Percentiles rank a stretch among this genome's conserved stretches.
Evolutionary conservation across 306 rosid species (phyloP).

Genomic region (Rosa multiflora): DNA sequence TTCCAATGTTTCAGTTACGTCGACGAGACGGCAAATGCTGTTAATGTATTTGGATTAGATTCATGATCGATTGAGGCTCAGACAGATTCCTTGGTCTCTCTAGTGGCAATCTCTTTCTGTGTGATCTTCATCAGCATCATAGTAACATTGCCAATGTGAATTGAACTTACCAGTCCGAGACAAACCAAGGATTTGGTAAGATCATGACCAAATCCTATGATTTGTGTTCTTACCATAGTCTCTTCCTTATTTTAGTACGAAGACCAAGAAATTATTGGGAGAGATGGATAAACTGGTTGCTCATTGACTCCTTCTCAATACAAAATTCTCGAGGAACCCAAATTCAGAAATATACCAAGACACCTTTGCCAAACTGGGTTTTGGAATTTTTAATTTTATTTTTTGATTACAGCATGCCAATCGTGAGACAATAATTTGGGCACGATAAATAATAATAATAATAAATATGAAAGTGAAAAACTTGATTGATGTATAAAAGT

Average conservation of each 20-base stretch:
- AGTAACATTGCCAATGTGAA: not conserved
- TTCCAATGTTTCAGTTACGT: conserved; percentile 9
- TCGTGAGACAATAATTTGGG: no score
- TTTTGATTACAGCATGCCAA: no score
- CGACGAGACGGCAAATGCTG: not conserved
- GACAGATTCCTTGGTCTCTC: not conserved
- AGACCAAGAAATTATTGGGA: no score
- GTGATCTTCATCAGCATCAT: not conserved
- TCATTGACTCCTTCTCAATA: no score
- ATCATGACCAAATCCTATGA: not conserved
- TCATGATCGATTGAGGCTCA: not conserved
- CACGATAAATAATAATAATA: no score
- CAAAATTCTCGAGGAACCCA: no score
- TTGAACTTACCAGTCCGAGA: not conserved
- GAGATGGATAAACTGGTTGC: no score
- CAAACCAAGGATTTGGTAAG: not conserved
- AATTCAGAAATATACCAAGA: no score
- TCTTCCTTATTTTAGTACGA: not conserved
- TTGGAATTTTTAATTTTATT: no score
- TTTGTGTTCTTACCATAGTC: not conserved
- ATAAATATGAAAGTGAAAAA: no score
- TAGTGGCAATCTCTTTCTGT: not conserved
- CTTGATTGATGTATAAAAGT: no score
- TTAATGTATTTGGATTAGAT: not conserved
- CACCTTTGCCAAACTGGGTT: no score